phyloP scores from a whole-genome alignment of 148 eudicot species.

The Vaccinium myrtillus region DNA sequence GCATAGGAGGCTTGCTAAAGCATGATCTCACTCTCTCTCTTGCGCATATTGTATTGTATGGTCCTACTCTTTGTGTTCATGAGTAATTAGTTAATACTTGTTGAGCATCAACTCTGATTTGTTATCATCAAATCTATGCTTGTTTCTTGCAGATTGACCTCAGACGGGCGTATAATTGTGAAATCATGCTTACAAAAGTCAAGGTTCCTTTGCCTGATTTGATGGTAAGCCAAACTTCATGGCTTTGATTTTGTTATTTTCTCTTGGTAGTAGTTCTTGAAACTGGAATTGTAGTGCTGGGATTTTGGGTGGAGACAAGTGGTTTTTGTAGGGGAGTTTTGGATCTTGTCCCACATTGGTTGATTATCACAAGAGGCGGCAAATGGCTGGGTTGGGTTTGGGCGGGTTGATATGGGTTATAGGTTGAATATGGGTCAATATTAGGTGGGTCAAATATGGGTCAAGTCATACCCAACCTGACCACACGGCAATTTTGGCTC shows the following conservation, averaged over 20 bases:
- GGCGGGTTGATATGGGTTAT: too few relatives aligned
- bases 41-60: background rate
- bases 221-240: conserved; percentile 51
- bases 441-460: too few relatives aligned
- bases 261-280: background rate
- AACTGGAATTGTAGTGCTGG: background rate
- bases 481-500: too few relatives aligned
- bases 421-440: too few relatives aligned
- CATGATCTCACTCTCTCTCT: background rate
- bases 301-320: background rate
- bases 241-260: background rate
- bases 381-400: too few relatives aligned
- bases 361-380: background rate
- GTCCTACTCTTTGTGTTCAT: background rate
- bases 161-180: conserved; percentile 87
- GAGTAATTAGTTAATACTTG: background rate
- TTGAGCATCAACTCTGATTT: conserved; percentile 4
- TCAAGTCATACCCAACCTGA: too few relatives aligned
- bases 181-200: conserved; percentile 89
- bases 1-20: background rate
- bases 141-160: conserved; percentile 66
- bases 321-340: background rate
- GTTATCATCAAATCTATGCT: background rate
- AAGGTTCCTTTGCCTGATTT: conserved; percentile 86
- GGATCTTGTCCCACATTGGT: background rate